These are phyloP conservation scores for Cyclotella atomus DNA, from an alignment of 108 stramenopile genomes.

Conservation along the genomic window DNA sequence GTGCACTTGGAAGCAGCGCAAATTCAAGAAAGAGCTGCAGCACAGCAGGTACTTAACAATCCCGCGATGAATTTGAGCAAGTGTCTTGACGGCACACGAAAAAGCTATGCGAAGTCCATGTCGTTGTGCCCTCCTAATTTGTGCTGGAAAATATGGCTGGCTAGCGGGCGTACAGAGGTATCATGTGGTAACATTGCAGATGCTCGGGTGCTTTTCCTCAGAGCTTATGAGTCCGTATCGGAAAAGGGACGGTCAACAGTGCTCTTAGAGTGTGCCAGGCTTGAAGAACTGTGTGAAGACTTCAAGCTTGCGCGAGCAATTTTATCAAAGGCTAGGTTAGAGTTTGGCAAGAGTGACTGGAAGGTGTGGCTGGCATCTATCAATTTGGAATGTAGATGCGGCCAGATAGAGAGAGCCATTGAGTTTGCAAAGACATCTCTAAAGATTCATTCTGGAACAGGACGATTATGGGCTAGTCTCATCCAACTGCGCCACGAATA, in stretches of 20 bases:
- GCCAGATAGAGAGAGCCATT: constrained; percentile 60
- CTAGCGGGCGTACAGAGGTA: constrained; percentile 94
- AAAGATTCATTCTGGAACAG: constrained; percentile 90
- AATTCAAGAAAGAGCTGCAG: constrained; percentile 89
- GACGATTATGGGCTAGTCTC: constrained; percentile 96
- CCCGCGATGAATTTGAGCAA: constrained; percentile 23
- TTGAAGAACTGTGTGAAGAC: constrained; percentile 93
- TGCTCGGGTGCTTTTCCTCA: constrained; percentile 83
- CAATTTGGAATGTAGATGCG: constrained; percentile 86
- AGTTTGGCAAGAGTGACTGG: constrained; percentile 88
- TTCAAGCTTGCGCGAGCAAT: constrained; percentile 83
- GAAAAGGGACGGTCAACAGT: constrained; percentile 90
- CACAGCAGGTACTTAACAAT: constrained; percentile 47
- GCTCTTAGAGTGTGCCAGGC: constrained; percentile 89
- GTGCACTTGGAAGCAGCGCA: constrained; percentile 96
- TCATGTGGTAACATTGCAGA: constrained; percentile 74
- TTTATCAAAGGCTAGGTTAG: constrained; percentile 79
- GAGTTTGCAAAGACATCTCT: constrained; percentile 80
- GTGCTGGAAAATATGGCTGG: constrained; percentile 96
- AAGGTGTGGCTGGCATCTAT: constrained; percentile 96
- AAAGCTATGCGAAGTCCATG: constrained; percentile 81
- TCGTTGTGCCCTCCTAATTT: constrained; percentile 90
- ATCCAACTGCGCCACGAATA: constrained; percentile 90
- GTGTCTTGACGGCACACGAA: constrained; percentile 53
- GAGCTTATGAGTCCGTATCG: constrained; percentile 90